These are phyloP conservation scores for Globisporangium abappressorium DNA, from an alignment of 352 stramenopile species.

Conservation along the genomic window DNA sequence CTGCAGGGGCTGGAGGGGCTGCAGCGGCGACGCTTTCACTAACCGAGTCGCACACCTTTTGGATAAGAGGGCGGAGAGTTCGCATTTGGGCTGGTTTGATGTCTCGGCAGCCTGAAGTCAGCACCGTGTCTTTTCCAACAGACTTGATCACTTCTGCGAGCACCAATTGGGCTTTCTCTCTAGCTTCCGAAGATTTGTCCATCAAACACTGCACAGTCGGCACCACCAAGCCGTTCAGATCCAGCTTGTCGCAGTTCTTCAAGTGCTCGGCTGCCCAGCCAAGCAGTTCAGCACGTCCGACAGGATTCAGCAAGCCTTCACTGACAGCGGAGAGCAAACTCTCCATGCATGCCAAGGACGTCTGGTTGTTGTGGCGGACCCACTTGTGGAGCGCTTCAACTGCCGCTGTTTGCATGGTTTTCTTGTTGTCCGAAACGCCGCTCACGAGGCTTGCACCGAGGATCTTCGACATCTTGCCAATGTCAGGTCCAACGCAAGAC, in stretches of 20 bases:
- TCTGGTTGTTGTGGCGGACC: conserved; percentile 75
- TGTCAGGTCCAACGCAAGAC: conserved; percentile 69
- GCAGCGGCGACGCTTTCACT: conserved; percentile 26
- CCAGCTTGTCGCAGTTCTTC: conserved; percentile 56
- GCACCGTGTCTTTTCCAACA: conserved; percentile 67
- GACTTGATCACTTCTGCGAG: conserved; percentile 82
- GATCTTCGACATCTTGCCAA: conserved; percentile 81
- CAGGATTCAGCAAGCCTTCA: conserved; percentile 71
- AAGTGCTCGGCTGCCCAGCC: conserved; percentile 73
- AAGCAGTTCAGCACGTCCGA: conserved; percentile 75
- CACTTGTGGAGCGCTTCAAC: conserved; percentile 82
- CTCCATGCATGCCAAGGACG: conserved; percentile 62
- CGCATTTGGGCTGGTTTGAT: conserved; percentile 87
- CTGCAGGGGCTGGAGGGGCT: conserved; percentile 14
- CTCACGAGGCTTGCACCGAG: conserved; percentile 63
- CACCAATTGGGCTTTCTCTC: conserved; percentile 77
- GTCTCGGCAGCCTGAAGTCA: conserved; percentile 70
- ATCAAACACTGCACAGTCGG: conserved; percentile 80
- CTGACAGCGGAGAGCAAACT: conserved; percentile 64
- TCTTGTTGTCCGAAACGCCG: conserved; percentile 87
- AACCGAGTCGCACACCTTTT: conserved; percentile 57
- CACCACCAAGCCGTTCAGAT: conserved; percentile 60
- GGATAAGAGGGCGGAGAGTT: conserved; percentile 78
- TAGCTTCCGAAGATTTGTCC: conserved; percentile 80
- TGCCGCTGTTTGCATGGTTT: conserved; percentile 78